Evolutionary conservation across 495 filamentous ascomycete genomes (phyloP), one percentile per base, ranked within the genome.

Genomic region (Aspergillus olivimuriae): DNA sequence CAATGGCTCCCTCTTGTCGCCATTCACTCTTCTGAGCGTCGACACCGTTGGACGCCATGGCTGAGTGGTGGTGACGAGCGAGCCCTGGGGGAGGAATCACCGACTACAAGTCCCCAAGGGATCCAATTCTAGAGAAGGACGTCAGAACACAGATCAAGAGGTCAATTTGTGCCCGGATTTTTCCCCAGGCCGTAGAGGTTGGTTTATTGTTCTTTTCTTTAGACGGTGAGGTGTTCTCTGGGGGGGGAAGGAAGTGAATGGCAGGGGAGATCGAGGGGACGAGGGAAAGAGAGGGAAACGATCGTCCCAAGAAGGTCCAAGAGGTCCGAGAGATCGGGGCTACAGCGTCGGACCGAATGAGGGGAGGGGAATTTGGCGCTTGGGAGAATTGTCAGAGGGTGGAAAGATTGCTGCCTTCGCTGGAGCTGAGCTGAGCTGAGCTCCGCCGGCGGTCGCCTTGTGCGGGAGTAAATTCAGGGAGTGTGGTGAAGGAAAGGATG

Each of bases 1-100:
- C 86, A 35, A 89, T 66, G 32, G 80, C 81, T 31, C 83, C 88
- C 63, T 91, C 81, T 57, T 80, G 69, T 74, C 86, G 91, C 60
- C 86, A 77, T 73, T 94, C 88, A 11, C 14, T 19, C n/a, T 53
- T 55, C 15, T 46, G 41, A 30, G 58, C 57, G 44, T 65, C 57
- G 53, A 53, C 51, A 50, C 58, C 46, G 47, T 56, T 55, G 42
- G 61, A 67, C 49, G 64, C 64, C 68, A 72, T 72, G 34, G 54
- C 48, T 61, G 40, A 56, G 37, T 32, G 36, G 43, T 42, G 37
- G 42, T 37, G 37, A 20, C n/a, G 44, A 37, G 20, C 40, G 43
- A 53, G 32, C 46, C 52, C 48, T 44, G 14, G 49, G 38, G 46
- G 30, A 46, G 44, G 20, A 46, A 41, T 51, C 51, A 41, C 46